Conservation (phyloP, 2,329 filamentous ascomycete species). For the Pseudocercospora ulei region DNA sequence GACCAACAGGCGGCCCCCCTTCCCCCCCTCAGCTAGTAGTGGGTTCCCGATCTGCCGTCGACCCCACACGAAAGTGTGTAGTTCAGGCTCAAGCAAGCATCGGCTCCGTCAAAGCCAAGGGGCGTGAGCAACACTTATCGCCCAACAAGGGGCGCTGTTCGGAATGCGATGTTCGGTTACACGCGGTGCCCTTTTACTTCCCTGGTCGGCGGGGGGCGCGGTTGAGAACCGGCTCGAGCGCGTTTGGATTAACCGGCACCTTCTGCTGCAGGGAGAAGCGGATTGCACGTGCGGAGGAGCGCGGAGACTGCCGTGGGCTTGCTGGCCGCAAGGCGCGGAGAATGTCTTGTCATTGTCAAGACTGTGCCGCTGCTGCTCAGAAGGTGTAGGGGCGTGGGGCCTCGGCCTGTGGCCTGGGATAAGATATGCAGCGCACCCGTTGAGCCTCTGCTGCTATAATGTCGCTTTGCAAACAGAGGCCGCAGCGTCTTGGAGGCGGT, state of each 20-base stretch:
- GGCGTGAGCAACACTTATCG: no score
- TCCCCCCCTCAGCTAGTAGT: not conserved
- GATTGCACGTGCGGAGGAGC: not conserved
- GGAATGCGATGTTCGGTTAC: slow-evolving; percentile 4
- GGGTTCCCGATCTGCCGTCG: not conserved
- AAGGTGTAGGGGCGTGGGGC: no score
- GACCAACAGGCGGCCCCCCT: no score
- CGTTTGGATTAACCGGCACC: slow-evolving; percentile 1
- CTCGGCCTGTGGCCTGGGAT: no score
- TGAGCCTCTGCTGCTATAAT: not conserved
- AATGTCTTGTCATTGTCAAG: no score
- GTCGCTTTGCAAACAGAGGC: no score
- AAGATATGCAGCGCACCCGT: no score
- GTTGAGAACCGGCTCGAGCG: slow-evolving; percentile 3
- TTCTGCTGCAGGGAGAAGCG: not conserved
- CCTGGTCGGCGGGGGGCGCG: not conserved
- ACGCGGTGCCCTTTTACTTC: slow-evolving; percentile 1
- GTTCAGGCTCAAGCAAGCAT: slow-evolving; percentile 3
- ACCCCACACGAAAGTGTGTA: slow-evolving; percentile 3
- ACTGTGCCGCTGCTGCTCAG: no score
- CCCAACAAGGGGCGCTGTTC: not conserved
- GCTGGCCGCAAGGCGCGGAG: no score
- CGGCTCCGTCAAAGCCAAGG: not conserved
- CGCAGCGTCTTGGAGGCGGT: no score
- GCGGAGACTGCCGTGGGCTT: not conserved